Evolutionary conservation across 2,329 filamentous ascomycete species (phyloP), one percentile per base, ranked within the genome.

Genomic region (Grosmannia huntii): DNA sequence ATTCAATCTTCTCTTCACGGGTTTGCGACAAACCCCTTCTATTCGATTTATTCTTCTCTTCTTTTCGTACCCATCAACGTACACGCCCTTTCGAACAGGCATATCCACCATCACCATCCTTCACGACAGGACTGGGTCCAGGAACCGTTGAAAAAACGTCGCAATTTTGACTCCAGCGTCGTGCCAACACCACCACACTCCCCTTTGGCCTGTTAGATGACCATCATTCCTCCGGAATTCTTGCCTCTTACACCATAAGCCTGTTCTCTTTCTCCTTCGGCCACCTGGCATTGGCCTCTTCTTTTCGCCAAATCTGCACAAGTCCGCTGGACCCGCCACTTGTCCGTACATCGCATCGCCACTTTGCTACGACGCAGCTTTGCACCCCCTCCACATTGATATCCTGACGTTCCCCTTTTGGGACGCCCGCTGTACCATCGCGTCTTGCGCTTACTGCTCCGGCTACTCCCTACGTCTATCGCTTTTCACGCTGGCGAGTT

Each of bases 11-110:
- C n/a, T 50, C 50, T 44, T 48, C 36, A 28, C 52, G 60, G 61
- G 60, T 59, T 57, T 59, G 60, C 70, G 70, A 70, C 70, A 66
- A 67, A 68, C 67, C 66, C 67, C 68, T 70, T 68, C 66, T 65
- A 66, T 69, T 69, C 71, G 68, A 66, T 62, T 27, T 33, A 23
- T 41, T n/a, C 25, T 41, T n/a, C 25, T n/a, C 31, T 55, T 56
- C 51, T 57, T 56, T 53, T 31, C 14, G 9, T 12, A 4, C 31
- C 19, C 21, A 11, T 31, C 33, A 41, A 9, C 36, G 41, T 7
- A n/a, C 19, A 7, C 41, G 41, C 19, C 41, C 41, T 44, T n/a
- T 44, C 16, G 16, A 19, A 21, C 16, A 16, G 19, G 41, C 46
- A 54, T 23, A 33, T 28, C 12, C 9, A 27, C 36, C 19, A 21